Evolutionary conservation across 139 green algal species (phyloP), one percentile per base, ranked within the genome.

Genomic region (Micractinium conductrix): DNA sequence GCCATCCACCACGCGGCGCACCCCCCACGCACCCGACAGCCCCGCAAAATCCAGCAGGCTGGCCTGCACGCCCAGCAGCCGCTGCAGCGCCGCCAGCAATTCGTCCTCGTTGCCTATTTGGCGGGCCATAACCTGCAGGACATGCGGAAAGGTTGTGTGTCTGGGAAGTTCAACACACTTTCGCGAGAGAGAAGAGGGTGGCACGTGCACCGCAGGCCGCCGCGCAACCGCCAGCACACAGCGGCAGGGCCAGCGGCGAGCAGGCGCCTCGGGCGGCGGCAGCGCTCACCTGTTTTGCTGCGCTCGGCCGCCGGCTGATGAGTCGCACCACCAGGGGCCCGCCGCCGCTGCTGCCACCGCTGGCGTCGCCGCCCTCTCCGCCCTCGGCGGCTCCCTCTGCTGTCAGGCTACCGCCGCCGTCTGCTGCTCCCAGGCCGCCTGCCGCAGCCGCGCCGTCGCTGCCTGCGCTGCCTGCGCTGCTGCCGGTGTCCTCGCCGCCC

Each of bases 81-180:
- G 2, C 12, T 37, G 24, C 74, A 87, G 74, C 45, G 37, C 45
- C 2, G 7, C 48, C 35, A 87, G 17, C 62, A 87, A 45, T 35
- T 80, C 83, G 0, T 71, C 73, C 83, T 87, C 74, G 37, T 87
- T 83, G 62, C 37, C 74, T 2, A 87, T 58, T 45, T 83, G 73
- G 42, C 83, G 73, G 4, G 83, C 83, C 73, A 87, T 78, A 7
- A 22, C 48, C 1, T 6, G n/a, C n/a, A n/a, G n/a, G n/a, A n/a
- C n/a, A n/a, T n/a, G n/a, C n/a, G n/a, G n/a, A n/a, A n/a, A n/a
- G n/a, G n/a, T n/a, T n/a, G n/a, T n/a, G n/a, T n/a, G n/a, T n/a
- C n/a, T n/a, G n/a, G n/a, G n/a, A n/a, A n/a, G n/a, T n/a, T n/a
- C n/a, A n/a, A n/a, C n/a, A n/a, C n/a, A n/a, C n/a, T n/a, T n/a